These are phyloP conservation scores for Babesia bigemina DNA, from an alignment of 169 alveolate species.

Conservation along the genomic window DNA sequence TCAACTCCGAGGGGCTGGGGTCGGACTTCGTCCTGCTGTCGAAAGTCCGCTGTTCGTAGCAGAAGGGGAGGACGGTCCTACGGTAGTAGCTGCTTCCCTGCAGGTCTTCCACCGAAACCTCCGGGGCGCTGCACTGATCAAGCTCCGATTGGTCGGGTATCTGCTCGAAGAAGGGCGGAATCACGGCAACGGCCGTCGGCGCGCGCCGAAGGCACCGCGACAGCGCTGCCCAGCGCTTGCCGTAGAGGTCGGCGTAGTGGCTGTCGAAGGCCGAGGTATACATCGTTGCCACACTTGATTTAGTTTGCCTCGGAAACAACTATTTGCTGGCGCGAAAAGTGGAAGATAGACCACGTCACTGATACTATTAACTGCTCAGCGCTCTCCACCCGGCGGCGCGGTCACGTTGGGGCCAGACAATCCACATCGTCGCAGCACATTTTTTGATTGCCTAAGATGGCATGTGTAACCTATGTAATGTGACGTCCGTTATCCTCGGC, in stretches of 20 bases:
- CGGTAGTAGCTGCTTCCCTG: conserved; percentile 31
- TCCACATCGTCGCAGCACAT: too few species aligned
- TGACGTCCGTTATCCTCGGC: too few species aligned
- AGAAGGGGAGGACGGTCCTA: conserved; percentile 13
- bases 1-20: neutral
- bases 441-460: too few species aligned
- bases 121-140: neutral
- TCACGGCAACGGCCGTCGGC: conserved; percentile 21
- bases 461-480: too few species aligned
- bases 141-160: conserved; percentile 42
- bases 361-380: too few species aligned
- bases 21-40: neutral
- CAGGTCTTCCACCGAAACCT: conserved; percentile 5
- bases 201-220: conserved; percentile 23
- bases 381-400: neutral
- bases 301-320: neutral
- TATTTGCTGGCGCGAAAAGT: too few species aligned
- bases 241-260: conserved; percentile 42
- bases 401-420: too few species aligned
- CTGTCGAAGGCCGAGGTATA: conserved; percentile 24
- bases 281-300: neutral
- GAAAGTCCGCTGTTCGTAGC: conserved; percentile 12
- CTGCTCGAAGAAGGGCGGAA: conserved; percentile 50
- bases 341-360: too few species aligned
- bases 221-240: conserved; percentile 45